A percentile compares a stretch with the other conserved stretches of the same genome.
These are phyloP conservation scores for Didymella lethalis DNA, from an alignment of 2,329 filamentous ascomycete species.

Conservation along the genomic window DNA sequence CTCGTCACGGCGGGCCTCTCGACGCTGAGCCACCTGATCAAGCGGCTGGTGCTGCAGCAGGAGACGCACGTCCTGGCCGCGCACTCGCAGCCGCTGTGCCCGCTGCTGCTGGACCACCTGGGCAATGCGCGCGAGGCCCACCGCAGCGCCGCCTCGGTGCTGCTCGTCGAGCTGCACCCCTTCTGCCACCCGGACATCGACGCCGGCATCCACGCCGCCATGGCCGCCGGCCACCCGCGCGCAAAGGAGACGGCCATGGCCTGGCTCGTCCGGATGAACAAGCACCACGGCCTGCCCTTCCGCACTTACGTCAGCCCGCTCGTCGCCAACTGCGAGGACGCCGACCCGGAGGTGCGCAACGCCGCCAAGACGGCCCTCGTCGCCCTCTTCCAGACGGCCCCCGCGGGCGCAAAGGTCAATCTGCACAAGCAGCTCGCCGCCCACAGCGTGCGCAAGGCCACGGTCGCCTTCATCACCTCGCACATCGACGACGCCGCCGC, in stretches of 20 bases:
- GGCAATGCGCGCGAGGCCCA: slow-evolving; percentile 90
- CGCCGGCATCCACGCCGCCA: slow-evolving; percentile 75
- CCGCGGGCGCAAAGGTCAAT: slow-evolving; percentile 84
- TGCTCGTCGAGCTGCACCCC: slow-evolving; percentile 78
- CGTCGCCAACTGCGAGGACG: slow-evolving; percentile 88
- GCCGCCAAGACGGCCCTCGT: slow-evolving; percentile 83
- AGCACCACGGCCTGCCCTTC: slow-evolving; percentile 80
- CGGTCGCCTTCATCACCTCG: slow-evolving; percentile 80
- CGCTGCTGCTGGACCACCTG: slow-evolving; percentile 81
- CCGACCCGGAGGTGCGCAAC: slow-evolving; percentile 86
- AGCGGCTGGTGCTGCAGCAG: slow-evolving; percentile 84
- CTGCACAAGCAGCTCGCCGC: slow-evolving; percentile 85
- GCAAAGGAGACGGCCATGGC: slow-evolving; percentile 85
- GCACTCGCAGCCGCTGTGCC: slow-evolving; percentile 75
- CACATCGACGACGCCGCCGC: slow-evolving; percentile 73
- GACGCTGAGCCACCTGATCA: slow-evolving; percentile 85
- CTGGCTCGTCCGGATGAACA: slow-evolving; percentile 88
- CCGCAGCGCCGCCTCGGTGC: slow-evolving; percentile 75
- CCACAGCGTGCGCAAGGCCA: slow-evolving; percentile 85
- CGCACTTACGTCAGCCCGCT: slow-evolving; percentile 81
- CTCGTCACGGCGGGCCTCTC: slow-evolving; percentile 86
- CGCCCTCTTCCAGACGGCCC: slow-evolving; percentile 84
- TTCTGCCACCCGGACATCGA: slow-evolving; percentile 78
- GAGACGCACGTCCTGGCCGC: slow-evolving; percentile 73
- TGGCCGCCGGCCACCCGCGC: slow-evolving; percentile 80